Evolutionary conservation across 345 rosid species (phyloP).

Genomic region (Citrus reticulata): DNA sequence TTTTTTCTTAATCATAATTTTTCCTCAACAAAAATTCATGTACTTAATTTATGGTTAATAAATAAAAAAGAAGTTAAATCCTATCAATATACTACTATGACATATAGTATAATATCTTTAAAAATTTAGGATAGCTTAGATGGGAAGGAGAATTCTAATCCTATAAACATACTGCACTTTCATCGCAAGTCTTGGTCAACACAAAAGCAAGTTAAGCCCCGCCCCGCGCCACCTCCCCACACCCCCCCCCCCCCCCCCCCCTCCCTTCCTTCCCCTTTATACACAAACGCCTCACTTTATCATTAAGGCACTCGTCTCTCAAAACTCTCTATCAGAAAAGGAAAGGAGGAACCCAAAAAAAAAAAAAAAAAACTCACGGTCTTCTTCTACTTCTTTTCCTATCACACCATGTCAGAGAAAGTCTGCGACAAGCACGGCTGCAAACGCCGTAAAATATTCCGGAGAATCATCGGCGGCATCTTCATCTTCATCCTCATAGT

Average conservation of each 20-base stretch:
- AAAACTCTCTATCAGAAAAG: background rate
- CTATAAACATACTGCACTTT: background rate
- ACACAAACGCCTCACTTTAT: background rate
- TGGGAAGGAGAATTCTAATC: no score
- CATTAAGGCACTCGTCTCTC: background rate
- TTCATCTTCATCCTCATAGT: conserved; percentile 48
- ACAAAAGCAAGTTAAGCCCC: background rate
- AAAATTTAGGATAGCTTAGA: no score
- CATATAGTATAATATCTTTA: no score
- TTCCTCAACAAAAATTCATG: background rate
- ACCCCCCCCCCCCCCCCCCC: accelerated
- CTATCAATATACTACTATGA: no score
- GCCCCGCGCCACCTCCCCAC: background rate
- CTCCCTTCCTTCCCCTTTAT: background rate
- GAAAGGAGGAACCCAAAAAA: no score
- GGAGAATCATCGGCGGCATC: conserved; percentile 36
- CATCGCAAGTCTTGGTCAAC: background rate
- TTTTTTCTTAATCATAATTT: no score
- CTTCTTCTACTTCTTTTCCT: background rate
- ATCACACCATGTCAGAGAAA: conserved; percentile 50
- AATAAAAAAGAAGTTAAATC: no score
- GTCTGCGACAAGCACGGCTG: conserved; percentile 42
- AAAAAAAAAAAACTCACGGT: no score
- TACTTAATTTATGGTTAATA: no score
- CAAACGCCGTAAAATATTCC: conserved; percentile 26